Evolutionary conservation across 1,139 yeast genomes (phyloP), one percentile per base, ranked within the genome.

Genomic region (Geotrichum candidum): DNA sequence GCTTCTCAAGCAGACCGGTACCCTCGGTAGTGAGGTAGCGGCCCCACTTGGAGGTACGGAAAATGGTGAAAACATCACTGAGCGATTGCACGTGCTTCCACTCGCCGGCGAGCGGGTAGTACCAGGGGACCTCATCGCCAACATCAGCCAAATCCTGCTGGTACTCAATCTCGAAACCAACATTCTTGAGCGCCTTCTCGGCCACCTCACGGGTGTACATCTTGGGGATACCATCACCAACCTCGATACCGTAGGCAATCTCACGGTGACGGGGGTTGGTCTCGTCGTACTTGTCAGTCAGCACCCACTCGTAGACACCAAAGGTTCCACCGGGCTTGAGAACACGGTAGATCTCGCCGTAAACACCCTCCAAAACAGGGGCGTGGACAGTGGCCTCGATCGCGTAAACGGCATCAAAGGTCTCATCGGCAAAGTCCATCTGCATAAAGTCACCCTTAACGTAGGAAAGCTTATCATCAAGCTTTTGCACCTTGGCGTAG

Each of bases 401-500:
- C 65, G 99, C 98, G 73, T 94, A 94, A 54, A 94, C 99, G 57
- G 96, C 97, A 76, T 94, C 99, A 73, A 95, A 94, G 48, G 92
- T 76, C 72, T 85, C 88, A 67, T 88, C 87, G 75, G 86, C 90
- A 71, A 95, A 92, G 71, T 94, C 98, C 97, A 94, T 90, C 77
- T 92, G 96, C 99, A 94, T 95, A 81, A 94, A 94, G 77, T 94
- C 99, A 69, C 99, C 99, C 80, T 94, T 94, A 71, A 91, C 97
- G 70, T 89, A 92, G 35, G 85, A 80, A 72, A 92, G 80, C 78
- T 90, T 87, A 74, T 88, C 82, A 65, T 82, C 85, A 72, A 94
- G 78, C 51, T 85, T 82, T 74, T 80, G 80, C 68, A 80, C 80
- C 70, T 83, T 76, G 63, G 98, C 90, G 76, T 90, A 90, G 76